A percentile compares a stretch with the other conserved stretches of the same genome.
These are phyloP conservation scores for Turritis glabra DNA, from an alignment of 345 rosid genomes.

Conservation along the genomic window DNA sequence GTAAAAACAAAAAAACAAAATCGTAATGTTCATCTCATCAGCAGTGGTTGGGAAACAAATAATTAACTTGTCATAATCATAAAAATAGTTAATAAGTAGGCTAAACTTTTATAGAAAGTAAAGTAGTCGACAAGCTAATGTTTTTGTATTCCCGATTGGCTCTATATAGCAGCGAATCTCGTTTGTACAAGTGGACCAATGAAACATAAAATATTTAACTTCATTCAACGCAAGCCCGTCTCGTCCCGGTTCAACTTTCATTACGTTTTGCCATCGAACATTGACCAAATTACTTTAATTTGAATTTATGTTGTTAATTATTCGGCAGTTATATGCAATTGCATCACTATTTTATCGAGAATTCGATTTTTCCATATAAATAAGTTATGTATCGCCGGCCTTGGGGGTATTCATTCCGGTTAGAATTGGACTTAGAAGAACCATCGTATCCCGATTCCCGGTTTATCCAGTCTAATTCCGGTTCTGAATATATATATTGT, in stretches of 20 bases:
- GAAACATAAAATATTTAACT: neutral
- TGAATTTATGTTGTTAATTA: neutral
- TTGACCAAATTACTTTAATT: neutral
- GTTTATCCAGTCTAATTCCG: slow-evolving; percentile 11
- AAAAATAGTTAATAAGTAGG: slow-evolving; percentile 3
- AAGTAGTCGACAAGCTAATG: neutral
- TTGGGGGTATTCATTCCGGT: neutral
- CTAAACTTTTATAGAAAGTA: slow-evolving; percentile 8
- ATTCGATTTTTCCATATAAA: neutral
- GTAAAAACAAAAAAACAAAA: neutral
- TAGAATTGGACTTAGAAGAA: neutral
- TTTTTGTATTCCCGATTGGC: neutral
- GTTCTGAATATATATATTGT: neutral
- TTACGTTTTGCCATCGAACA: neutral
- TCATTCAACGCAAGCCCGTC: slow-evolving; percentile 21
- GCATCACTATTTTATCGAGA: neutral
- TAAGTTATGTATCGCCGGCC: neutral
- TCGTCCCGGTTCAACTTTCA: neutral
- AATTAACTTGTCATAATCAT: slow-evolving; percentile 5
- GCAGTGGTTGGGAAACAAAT: neutral
- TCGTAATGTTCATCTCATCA: neutral
- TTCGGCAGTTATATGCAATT: neutral
- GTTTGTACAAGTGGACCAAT: slow-evolving; percentile 11
- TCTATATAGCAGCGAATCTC: neutral
- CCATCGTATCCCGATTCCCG: neutral